A percentile compares a stretch with the other conserved stretches of the same genome.
Conservation (phyloP, 306 rosid species). For the Dalbergia cochinchinensis region DNA sequence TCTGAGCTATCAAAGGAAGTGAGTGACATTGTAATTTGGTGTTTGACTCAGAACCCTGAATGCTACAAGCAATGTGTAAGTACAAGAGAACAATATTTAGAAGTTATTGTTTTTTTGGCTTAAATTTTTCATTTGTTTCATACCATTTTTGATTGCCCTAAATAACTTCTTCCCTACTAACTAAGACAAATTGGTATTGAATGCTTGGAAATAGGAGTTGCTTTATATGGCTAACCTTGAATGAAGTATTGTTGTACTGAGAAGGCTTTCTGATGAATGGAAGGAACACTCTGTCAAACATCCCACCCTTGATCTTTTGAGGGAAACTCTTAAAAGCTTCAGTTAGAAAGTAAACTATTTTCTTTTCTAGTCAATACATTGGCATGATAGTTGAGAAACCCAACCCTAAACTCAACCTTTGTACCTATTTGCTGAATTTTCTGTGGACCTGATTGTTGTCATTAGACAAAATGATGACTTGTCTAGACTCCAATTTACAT, state of each 20-base stretch:
- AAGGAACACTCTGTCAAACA: constrained; percentile 51
- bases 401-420: constrained; percentile 28
- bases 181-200: constrained; percentile 16
- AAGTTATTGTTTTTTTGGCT: neutral
- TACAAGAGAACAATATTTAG: constrained; percentile 30
- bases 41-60: constrained; percentile 62
- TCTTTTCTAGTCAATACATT: constrained; percentile 3
- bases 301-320: constrained; percentile 48
- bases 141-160: neutral
- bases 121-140: neutral
- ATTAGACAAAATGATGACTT: neutral
- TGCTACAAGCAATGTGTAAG: constrained; percentile 65
- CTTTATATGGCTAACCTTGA: constrained; percentile 64
- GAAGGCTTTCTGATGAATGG: constrained; percentile 56
- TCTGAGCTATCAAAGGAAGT: constrained; percentile 58
- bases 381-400: neutral
- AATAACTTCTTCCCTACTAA: neutral
- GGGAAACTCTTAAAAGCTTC: constrained; percentile 56
- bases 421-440: constrained; percentile 9
- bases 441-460: constrained; percentile 2
- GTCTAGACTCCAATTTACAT: neutral
- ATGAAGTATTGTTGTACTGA: constrained; percentile 54
- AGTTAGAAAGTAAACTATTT: constrained; percentile 49
- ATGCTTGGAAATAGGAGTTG: constrained; percentile 54
- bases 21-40: constrained; percentile 57